Conservation (phyloP, 2,329 filamentous ascomycete species). For the Xylariaceae sp. region DNA sequence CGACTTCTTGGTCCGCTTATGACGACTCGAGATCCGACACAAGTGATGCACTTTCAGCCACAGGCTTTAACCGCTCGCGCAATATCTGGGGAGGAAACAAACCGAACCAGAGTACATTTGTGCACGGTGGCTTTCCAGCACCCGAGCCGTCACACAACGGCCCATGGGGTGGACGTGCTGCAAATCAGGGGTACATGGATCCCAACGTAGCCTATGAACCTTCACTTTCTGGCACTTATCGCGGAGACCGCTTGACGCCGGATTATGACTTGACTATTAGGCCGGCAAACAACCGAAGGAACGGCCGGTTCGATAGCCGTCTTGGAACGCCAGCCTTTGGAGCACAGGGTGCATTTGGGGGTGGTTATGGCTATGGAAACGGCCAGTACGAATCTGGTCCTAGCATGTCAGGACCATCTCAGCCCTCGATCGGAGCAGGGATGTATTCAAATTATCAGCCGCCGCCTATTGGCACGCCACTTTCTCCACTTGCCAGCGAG, state of each 20-base stretch:
- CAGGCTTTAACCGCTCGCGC: slow-evolving; percentile 56
- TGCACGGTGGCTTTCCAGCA: slow-evolving; percentile 32
- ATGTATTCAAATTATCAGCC: slow-evolving; percentile 34
- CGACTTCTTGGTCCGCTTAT: slow-evolving; percentile 54
- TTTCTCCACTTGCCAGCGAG: slow-evolving; percentile 75
- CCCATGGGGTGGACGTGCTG: slow-evolving; percentile 52
- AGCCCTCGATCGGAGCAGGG: slow-evolving; percentile 40
- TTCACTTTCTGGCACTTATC: slow-evolving; percentile 45
- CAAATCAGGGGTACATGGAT: slow-evolving; percentile 47
- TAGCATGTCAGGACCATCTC: slow-evolving; percentile 36
- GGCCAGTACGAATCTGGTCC: slow-evolving; percentile 42
- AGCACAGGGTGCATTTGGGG: slow-evolving; percentile 38
- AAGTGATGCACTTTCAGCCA: slow-evolving; percentile 55
- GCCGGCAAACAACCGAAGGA: slow-evolving; percentile 47
- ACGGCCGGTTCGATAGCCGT: slow-evolving; percentile 50
- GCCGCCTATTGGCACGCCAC: slow-evolving; percentile 53
- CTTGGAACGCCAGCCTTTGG: slow-evolving; percentile 37
- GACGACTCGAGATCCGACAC: slow-evolving; percentile 62
- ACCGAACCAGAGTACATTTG: slow-evolving; percentile 33
- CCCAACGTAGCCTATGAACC: slow-evolving; percentile 38
- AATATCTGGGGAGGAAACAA: slow-evolving; percentile 60
- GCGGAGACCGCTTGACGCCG: slow-evolving; percentile 49
- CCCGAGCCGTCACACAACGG: slow-evolving; percentile 42
- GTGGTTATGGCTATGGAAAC: slow-evolving; percentile 38
- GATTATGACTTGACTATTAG: slow-evolving; percentile 54